A percentile compares a stretch with the other conserved stretches of the same genome.
These are phyloP conservation scores for Neoscytalidium dimidiatum DNA, from an alignment of 2,329 filamentous ascomycete species.

Conservation along the genomic window DNA sequence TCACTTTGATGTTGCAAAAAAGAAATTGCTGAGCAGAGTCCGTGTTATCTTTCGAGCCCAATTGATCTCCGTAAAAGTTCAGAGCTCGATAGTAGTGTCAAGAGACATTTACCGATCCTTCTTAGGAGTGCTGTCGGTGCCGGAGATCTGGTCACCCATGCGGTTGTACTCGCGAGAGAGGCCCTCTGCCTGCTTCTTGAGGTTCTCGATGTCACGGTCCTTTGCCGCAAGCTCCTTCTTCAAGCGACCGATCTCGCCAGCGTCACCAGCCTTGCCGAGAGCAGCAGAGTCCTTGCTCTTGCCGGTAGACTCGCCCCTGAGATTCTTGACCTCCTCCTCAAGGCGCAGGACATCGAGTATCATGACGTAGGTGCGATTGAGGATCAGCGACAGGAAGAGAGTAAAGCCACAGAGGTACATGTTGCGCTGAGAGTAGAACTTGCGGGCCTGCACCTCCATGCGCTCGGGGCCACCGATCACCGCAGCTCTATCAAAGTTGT, in stretches of 20 bases:
- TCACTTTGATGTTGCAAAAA: not conserved
- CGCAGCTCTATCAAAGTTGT: constrained; percentile 53
- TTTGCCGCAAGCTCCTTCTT: constrained; percentile 69
- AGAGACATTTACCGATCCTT: constrained; percentile 56
- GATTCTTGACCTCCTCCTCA: constrained; percentile 85
- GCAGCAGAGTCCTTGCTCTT: constrained; percentile 64
- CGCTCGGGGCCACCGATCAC: constrained; percentile 85
- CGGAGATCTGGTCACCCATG: constrained; percentile 78
- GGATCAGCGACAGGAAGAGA: constrained; percentile 95
- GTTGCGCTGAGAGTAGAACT: constrained; percentile 99
- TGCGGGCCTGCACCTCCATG: constrained; percentile 97
- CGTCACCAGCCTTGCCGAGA: constrained; percentile 70
- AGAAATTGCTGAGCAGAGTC: no score
- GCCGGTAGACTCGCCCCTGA: constrained; percentile 66
- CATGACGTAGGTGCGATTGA: constrained; percentile 98
- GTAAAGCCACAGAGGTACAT: constrained; percentile 99
- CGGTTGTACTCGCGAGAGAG: constrained; percentile 83
- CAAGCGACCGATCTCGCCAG: constrained; percentile 72
- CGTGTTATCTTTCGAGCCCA: no score
- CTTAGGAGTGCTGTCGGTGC: constrained; percentile 52
- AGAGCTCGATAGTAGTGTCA: no score
- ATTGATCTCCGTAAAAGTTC: no score
- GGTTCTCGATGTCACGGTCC: constrained; percentile 78
- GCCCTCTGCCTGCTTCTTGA: constrained; percentile 91
- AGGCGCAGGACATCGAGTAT: constrained; percentile 89